Conservation (phyloP, 768 basidiomycete genomes). For the Podaxis pistillaris region DNA sequence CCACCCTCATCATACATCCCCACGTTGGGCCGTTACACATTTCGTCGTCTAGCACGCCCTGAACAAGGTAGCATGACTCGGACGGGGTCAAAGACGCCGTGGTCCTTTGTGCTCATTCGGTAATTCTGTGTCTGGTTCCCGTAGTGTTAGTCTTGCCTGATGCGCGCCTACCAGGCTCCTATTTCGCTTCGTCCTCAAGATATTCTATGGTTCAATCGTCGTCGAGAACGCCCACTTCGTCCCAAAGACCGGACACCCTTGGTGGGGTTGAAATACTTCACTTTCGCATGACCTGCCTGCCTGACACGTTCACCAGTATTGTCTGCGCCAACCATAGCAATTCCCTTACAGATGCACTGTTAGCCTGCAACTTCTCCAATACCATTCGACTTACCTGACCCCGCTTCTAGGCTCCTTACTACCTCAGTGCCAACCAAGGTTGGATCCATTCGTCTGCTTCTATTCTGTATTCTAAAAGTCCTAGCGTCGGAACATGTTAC, state of each 20-base stretch:
- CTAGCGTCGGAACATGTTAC: slow-evolving; percentile 75
- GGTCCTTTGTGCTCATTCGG: slow-evolving; percentile 65
- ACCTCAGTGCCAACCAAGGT: slow-evolving; percentile 72
- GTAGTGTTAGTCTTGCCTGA: neutral
- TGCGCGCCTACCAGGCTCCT: slow-evolving; percentile 43
- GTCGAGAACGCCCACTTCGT: slow-evolving; percentile 75
- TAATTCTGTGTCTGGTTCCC: slow-evolving; percentile 21
- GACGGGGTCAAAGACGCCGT: slow-evolving; percentile 35
- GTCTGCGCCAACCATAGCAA: slow-evolving; percentile 88
- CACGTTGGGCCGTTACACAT: neutral
- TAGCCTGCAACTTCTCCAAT: slow-evolving; percentile 24
- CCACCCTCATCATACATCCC: neutral
- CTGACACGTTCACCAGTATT: slow-evolving; percentile 47
- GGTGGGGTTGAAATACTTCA: slow-evolving; percentile 39
- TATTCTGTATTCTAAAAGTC: neutral
- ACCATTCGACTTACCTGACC: neutral
- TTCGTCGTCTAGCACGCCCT: neutral
- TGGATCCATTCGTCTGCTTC: slow-evolving; percentile 18
- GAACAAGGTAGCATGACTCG: slow-evolving; percentile 12
- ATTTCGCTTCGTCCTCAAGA: slow-evolving; percentile 82
- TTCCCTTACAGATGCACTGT: slow-evolving; percentile 85
- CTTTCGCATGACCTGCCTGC: neutral
- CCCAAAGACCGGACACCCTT: slow-evolving; percentile 71
- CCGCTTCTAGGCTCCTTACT: slow-evolving; percentile 56
- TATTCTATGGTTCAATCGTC: slow-evolving; percentile 89